Evolutionary conservation across 2,329 filamentous ascomycete species (phyloP).

Genomic region (Venturia nashicola): DNA sequence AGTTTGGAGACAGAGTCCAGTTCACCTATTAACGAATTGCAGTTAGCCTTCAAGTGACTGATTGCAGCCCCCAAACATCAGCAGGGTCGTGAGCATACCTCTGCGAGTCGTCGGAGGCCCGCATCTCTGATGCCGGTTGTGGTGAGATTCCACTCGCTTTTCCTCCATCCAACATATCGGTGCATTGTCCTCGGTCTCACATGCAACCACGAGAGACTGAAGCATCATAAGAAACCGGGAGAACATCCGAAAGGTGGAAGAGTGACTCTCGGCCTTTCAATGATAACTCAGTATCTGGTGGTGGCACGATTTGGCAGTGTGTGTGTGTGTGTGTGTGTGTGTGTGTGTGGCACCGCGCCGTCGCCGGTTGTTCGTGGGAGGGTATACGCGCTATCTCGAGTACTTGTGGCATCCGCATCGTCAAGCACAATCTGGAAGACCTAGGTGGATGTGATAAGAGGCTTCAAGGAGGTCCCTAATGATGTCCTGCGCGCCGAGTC

Average conservation of each 20-base stretch:
- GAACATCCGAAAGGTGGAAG: background rate
- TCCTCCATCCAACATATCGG: background rate
- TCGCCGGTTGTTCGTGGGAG: background rate
- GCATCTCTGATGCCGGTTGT: background rate
- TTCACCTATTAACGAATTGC: background rate
- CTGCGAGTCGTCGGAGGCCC: background rate
- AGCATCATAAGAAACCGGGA: background rate
- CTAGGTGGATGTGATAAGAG: background rate
- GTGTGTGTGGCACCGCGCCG: background rate
- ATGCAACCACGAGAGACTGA: background rate
- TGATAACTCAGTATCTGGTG: background rate
- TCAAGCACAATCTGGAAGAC: background rate
- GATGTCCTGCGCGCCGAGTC: background rate
- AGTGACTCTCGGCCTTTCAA: background rate
- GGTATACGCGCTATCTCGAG: background rate
- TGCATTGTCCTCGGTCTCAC: background rate
- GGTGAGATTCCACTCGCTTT: background rate
- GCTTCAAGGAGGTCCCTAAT: background rate
- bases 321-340: background rate
- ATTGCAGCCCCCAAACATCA: background rate
- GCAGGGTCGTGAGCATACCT: background rate
- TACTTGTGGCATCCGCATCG: background rate
- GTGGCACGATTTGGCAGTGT: background rate
- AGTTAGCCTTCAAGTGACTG: background rate
- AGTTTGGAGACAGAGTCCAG: background rate